Evolutionary conservation across 306 rosid species (phyloP).

Genomic region (Cicer judaicum): DNA sequence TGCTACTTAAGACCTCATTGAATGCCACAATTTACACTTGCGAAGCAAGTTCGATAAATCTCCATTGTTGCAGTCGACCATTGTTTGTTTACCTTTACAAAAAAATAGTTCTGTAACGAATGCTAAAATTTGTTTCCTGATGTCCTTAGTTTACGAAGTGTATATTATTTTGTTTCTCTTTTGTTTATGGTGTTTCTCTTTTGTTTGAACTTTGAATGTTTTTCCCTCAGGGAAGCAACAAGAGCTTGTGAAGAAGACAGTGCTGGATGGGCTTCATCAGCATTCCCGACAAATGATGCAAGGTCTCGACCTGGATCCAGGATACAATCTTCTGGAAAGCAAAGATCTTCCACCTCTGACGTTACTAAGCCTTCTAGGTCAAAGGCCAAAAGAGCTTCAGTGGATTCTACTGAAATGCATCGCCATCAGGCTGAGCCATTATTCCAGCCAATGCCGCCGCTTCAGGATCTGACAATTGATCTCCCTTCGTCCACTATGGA

Average conservation of each 20-base stretch:
- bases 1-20: constrained; percentile 22
- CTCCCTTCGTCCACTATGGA: constrained; percentile 41
- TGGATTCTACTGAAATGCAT: constrained; percentile 60
- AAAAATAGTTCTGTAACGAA: not conserved
- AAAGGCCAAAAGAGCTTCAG: constrained; percentile 59
- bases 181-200: constrained; percentile 41
- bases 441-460: constrained; percentile 45
- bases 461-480: constrained; percentile 55
- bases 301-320: constrained; percentile 64
- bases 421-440: constrained; percentile 51
- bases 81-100: constrained; percentile 1
- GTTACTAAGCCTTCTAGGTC: constrained; percentile 67
- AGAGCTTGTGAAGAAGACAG: constrained; percentile 72
- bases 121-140: constrained; percentile 15
- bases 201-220: constrained; percentile 3
- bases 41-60: constrained; percentile 8
- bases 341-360: constrained; percentile 61
- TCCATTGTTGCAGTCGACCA: constrained; percentile 30
- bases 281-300: constrained; percentile 68
- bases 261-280: constrained; percentile 85
- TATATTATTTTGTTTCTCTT: constrained; percentile 23
- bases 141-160: constrained; percentile 1
- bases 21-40: constrained; percentile 14
- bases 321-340: constrained; percentile 79
- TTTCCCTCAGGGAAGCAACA: constrained; percentile 65